Evolutionary conservation across 176 grass and related monocot species (phyloP), one percentile per base, ranked within the genome.

Genomic region (Oryza coarctata): DNA sequence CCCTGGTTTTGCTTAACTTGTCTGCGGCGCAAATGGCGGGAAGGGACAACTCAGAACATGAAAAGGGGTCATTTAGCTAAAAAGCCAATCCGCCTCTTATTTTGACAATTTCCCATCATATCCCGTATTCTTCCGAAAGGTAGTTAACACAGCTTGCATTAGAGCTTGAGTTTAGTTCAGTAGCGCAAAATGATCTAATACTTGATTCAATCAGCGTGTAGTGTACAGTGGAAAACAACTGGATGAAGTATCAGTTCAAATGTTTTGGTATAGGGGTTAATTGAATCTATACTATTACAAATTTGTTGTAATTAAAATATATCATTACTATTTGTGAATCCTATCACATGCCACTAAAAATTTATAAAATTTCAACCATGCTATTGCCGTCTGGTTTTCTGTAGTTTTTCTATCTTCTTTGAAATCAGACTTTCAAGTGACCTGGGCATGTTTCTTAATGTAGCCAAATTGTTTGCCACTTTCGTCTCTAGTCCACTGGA

Each of bases 1-100:
- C 35, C 23, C 80, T 77, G 73, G 35, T 73, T 89, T 33, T 77
- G 45, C 67, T 82, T 66, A 73, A 49, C 79, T 78, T 9, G 28
- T 82, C 33, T 44, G 35, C 29, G 62, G 80, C 78, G 73, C 66
- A 86, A 73, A 86, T 61, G 78, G 66, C 38, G 44, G 83, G 78
- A 77, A 82, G 8, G 26, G 34, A 15, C 9, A 69, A 18, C 10
- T 49, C 64, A 55, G 32, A 80, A 61, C 71, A 79, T 44, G 34
- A 34, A 50, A 70, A 40, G 70, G 38, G 26, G 26, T 30, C 47
- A 12, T 38, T 60, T 74, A 39, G 49, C 68, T 33, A 61, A 62
- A 20, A 76, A 76, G 9, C 8, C 30, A 7, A 17, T 32, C 65
- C 62, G 63, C 17, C 20, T 80, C 73, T 57, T 58, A n/a, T 73